These are phyloP conservation scores for Hygrocybe punicea DNA, from an alignment of 768 basidiomycete genomes.

Conservation along the genomic window DNA sequence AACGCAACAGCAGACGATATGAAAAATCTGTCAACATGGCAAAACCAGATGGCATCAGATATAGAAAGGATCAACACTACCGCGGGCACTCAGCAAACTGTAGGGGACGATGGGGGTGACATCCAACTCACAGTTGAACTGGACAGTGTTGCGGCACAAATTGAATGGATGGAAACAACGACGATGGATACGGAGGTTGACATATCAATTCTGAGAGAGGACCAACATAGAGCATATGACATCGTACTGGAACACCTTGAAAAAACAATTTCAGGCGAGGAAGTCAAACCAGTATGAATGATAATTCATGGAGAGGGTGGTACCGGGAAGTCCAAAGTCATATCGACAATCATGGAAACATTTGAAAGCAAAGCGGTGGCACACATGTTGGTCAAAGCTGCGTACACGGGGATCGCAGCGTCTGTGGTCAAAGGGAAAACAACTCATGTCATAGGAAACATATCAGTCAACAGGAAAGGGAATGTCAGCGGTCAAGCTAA, in stretches of 20 bases:
- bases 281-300: slow-evolving; percentile 34
- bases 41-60: too few relatives aligned
- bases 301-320: slow-evolving; percentile 33
- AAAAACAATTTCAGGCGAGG: slow-evolving; percentile 15
- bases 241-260: slow-evolving; percentile 4
- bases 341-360: slow-evolving; percentile 14
- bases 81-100: too few relatives aligned
- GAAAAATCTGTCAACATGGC: too few relatives aligned
- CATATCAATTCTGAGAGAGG: too few relatives aligned
- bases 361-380: background rate
- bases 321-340: slow-evolving; percentile 34
- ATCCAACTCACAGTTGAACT: too few relatives aligned
- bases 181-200: too few relatives aligned
- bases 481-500: slow-evolving; percentile 8
- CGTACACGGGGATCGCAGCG: slow-evolving; percentile 6
- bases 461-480: background rate
- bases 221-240: background rate
- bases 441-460: slow-evolving; percentile 11
- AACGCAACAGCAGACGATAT: too few relatives aligned
- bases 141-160: too few relatives aligned
- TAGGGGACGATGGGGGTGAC: too few relatives aligned
- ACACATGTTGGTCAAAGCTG: background rate
- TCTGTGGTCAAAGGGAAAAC: slow-evolving; percentile 1
- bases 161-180: too few relatives aligned
- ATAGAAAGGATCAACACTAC: too few relatives aligned